Conservation (phyloP, 2,329 filamentous ascomycete genomes). For the Neofusicoccum ribis region DNA sequence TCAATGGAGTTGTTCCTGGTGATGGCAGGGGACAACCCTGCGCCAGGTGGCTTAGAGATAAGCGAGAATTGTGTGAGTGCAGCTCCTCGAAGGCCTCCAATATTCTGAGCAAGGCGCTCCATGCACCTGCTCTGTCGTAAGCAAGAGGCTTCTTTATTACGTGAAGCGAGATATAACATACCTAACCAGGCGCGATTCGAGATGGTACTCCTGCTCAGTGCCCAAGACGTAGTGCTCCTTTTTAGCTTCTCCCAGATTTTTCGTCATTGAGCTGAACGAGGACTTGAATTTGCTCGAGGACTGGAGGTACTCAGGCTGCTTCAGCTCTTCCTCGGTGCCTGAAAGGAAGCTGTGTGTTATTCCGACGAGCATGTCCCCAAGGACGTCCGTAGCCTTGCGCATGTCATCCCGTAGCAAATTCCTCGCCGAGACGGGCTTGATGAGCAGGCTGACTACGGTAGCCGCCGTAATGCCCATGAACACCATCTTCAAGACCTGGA, state of each 20-base stretch:
- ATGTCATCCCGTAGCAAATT: conserved; percentile 72
- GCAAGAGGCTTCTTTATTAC: not conserved
- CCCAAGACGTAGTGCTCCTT: conserved; percentile 85
- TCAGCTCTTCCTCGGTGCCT: conserved; percentile 76
- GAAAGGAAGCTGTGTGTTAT: conserved; percentile 83
- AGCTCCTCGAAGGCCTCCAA: conserved; percentile 87
- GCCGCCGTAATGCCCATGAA: conserved; percentile 61
- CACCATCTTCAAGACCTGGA: conserved; percentile 59
- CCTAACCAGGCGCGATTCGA: conserved; percentile 78
- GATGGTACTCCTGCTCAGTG: conserved; percentile 72
- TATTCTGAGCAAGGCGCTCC: conserved; percentile 80
- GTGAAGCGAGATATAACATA: not conserved
- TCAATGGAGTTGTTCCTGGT: not conserved
- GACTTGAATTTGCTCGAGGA: conserved; percentile 65
- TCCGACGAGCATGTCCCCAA: conserved; percentile 78
- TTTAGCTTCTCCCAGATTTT: conserved; percentile 80
- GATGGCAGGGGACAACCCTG: not conserved
- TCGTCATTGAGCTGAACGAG: conserved; percentile 69
- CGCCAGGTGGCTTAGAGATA: conserved; percentile 58
- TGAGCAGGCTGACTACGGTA: conserved; percentile 57
- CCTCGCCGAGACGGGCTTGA: conserved; percentile 78
- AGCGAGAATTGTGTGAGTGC: conserved; percentile 86
- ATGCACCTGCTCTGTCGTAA: conserved; percentile 55
- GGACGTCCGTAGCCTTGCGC: conserved; percentile 69
- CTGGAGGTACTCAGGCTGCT: conserved; percentile 63